Evolutionary conservation across 1,139 yeast genomes (phyloP).

Genomic region (Candida sp.): DNA sequence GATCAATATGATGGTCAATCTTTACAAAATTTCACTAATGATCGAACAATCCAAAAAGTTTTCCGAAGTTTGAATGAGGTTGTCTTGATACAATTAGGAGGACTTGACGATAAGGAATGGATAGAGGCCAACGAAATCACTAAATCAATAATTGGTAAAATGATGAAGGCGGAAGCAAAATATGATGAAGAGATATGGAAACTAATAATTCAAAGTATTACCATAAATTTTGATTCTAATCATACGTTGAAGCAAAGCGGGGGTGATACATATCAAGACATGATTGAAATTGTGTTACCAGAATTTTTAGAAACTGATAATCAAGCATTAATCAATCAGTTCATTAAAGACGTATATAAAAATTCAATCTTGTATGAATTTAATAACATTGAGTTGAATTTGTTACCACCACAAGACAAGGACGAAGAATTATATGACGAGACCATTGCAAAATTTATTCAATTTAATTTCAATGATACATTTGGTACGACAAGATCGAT

Average conservation of each 20-base stretch:
- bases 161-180: constrained; percentile 12
- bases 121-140: constrained; percentile 35
- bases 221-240: constrained; percentile 33
- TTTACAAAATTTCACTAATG: constrained; percentile 34
- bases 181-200: constrained; percentile 40
- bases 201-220: constrained; percentile 38
- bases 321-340: constrained; percentile 31
- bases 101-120: constrained; percentile 36
- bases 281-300: constrained; percentile 43
- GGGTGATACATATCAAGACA: constrained; percentile 36
- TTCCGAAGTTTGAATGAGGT: constrained; percentile 23
- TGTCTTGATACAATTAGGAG: constrained; percentile 31
- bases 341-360: constrained; percentile 31
- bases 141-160: constrained; percentile 15
- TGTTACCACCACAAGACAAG: constrained; percentile 5
- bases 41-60: constrained; percentile 38
- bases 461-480: constrained; percentile 21
- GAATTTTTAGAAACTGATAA: constrained; percentile 21
- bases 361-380: constrained; percentile 35
- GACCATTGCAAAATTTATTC: constrained; percentile 14
- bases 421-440: constrained; percentile 7
- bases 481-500: constrained; percentile 34
- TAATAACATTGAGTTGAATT: constrained; percentile 24
- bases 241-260: constrained; percentile 34
- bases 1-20: constrained; percentile 17